These are phyloP conservation scores for Ceriops decandra DNA, from an alignment of 345 rosid genomes.

Conservation along the genomic window DNA sequence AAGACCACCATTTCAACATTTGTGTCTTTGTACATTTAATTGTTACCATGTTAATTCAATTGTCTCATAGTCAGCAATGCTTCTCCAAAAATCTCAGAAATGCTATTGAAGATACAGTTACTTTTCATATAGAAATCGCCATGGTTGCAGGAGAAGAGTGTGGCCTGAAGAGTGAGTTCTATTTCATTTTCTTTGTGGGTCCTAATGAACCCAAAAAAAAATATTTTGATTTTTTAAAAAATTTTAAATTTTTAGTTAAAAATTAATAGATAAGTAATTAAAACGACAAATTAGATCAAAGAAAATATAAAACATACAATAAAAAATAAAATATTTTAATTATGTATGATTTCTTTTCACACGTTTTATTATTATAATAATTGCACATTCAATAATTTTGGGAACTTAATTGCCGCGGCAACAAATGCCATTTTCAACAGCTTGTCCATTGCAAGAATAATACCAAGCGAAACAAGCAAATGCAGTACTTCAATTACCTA, in stretches of 20 bases:
- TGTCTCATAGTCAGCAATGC: background rate
- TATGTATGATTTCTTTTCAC: too few species aligned
- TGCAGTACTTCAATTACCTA: conserved; percentile 64
- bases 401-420: conserved; percentile 87
- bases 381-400: conserved; percentile 20
- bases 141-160: background rate
- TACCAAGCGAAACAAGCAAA: conserved; percentile 74
- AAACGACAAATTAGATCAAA: too few species aligned
- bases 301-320: too few species aligned
- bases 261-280: too few species aligned
- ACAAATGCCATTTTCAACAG: conserved; percentile 71
- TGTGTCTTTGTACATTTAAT: background rate
- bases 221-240: too few species aligned
- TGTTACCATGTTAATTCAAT: background rate
- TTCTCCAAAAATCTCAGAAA: background rate
- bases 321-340: too few species aligned
- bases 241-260: too few species aligned
- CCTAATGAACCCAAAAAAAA: too few species aligned
- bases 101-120: background rate
- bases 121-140: background rate
- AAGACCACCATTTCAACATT: background rate
- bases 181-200: too few species aligned
- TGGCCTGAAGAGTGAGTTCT: too few species aligned
- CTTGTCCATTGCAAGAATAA: conserved; percentile 71
- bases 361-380: too few species aligned